Conservation (phyloP, 208 protist species). For the Crithidia fasciculata region DNA sequence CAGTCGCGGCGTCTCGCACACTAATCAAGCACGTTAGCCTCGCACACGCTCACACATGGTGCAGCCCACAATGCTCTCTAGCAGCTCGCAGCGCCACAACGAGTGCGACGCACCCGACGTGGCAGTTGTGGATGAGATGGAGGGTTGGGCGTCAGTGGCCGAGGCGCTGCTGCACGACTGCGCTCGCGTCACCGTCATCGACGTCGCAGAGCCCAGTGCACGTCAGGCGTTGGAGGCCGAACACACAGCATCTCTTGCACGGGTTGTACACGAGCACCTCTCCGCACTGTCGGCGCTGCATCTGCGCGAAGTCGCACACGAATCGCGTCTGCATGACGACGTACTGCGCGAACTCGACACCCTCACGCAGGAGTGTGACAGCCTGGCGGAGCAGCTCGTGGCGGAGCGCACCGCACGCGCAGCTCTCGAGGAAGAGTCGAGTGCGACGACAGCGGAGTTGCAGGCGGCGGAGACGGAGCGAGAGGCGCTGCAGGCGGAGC, state of each 20-base stretch:
- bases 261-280: conserved; percentile 14
- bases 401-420: conserved; percentile 9
- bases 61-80: conserved; percentile 9
- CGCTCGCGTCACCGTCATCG: conserved; percentile 21
- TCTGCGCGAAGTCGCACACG: background rate
- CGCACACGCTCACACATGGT: background rate
- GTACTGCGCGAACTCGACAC: conserved; percentile 5
- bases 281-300: conserved; percentile 2
- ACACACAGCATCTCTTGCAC: conserved; percentile 13
- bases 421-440: conserved; percentile 22
- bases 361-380: conserved; percentile 5
- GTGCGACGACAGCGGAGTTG: background rate
- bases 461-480: conserved; percentile 5
- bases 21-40: background rate
- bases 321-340: conserved; percentile 4
- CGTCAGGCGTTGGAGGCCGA: conserved; percentile 14
- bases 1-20: too few relatives aligned
- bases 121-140: conserved; percentile 22
- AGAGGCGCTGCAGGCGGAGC: conserved; percentile 17
- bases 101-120: conserved; percentile 3
- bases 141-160: conserved; percentile 41
- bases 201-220: conserved; percentile 37
- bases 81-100: background rate
- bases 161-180: conserved; percentile 35
- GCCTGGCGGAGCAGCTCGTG: background rate